Conservation (phyloP, 1,284 basidiomycete species). For the Boletus calvinii region DNA sequence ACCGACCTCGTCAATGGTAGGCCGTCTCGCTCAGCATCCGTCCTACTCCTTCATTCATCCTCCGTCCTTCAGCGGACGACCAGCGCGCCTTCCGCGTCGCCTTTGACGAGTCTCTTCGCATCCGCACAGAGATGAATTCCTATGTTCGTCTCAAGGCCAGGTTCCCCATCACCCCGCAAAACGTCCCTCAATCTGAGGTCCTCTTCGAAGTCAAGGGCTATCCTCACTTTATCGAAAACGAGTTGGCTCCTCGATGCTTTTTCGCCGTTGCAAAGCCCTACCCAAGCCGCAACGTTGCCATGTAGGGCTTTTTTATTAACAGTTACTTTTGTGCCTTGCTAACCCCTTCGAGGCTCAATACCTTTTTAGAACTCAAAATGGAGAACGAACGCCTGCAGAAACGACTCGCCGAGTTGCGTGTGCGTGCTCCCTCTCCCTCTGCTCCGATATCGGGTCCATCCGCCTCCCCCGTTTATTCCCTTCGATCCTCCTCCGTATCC, state of each 20-base stretch:
- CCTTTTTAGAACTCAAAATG: constrained; percentile 73
- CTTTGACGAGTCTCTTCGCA: constrained; percentile 54
- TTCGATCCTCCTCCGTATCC: constrained; percentile 15
- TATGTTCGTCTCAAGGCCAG: constrained; percentile 59
- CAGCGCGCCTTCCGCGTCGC: constrained; percentile 51
- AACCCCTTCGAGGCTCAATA: constrained; percentile 59
- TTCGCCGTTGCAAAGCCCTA: constrained; percentile 77
- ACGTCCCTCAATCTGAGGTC: constrained; percentile 42
- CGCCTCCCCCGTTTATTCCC: constrained; percentile 20
- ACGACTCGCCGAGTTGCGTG: constrained; percentile 46
- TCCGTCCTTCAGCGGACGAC: constrained; percentile 53
- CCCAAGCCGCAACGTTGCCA: constrained; percentile 68
- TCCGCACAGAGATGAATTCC: constrained; percentile 50
- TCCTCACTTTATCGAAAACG: constrained; percentile 52
- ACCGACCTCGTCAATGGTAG: constrained; percentile 64
- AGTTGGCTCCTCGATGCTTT: constrained; percentile 52
- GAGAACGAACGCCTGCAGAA: constrained; percentile 72
- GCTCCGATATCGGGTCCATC: constrained; percentile 17
- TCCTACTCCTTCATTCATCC: not conserved
- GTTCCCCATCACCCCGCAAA: constrained; percentile 15
- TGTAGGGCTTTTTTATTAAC: constrained; percentile 45
- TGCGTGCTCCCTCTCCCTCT: constrained; percentile 25
- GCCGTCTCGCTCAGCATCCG: constrained; percentile 12
- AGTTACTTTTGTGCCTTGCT: not conserved
- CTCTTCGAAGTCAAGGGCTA: constrained; percentile 75